Percentiles rank a stretch among this genome's conserved stretches.
phyloP scores from a whole-genome alignment of 2,329 filamentous ascomycete genomes.

The Aspergillus sp. region DNA sequence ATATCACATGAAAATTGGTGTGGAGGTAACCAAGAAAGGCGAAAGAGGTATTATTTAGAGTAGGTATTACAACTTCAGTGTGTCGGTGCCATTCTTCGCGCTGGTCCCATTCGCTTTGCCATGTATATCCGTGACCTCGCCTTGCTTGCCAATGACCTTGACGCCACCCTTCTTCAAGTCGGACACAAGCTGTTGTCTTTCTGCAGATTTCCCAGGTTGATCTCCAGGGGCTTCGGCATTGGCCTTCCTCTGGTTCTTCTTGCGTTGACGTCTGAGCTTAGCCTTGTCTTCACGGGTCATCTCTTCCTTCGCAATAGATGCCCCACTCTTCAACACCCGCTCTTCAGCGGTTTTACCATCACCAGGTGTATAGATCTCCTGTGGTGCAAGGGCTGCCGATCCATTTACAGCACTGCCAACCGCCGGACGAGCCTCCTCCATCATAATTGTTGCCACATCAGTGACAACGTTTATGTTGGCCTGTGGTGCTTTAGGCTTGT shows the following conservation, averaged over 20 bases:
- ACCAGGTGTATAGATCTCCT: conserved; percentile 86
- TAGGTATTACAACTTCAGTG: conserved; percentile 30
- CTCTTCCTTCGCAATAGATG: conserved; percentile 76
- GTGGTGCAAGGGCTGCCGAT: conserved; percentile 75
- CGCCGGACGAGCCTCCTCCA: conserved; percentile 92
- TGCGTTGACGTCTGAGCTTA: conserved; percentile 70
- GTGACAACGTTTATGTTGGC: conserved; percentile 81
- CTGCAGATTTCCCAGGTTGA: conserved; percentile 38
- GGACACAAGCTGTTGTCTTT: conserved; percentile 55
- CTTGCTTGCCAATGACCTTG: conserved; percentile 86
- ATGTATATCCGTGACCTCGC: conserved; percentile 76
- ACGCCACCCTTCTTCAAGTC: conserved; percentile 80
- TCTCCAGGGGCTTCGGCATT: conserved; percentile 45
- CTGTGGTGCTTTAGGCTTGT: conserved; percentile 81
- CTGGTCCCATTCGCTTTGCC: conserved; percentile 58
- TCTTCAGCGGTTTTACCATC: conserved; percentile 62
- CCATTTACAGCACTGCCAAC: conserved; percentile 60
- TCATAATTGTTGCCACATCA: conserved; percentile 84
- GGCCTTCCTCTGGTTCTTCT: conserved; percentile 67
- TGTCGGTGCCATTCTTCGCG: conserved; percentile 22
- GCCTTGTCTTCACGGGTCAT: conserved; percentile 83
- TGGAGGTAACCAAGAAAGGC: neutral
- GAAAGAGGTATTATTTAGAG: neutral
- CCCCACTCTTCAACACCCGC: conserved; percentile 70
- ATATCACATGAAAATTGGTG: neutral